Evolutionary conservation across 495 filamentous ascomycete genomes (phyloP).

Genomic region (Penicillium longicatenatum): DNA sequence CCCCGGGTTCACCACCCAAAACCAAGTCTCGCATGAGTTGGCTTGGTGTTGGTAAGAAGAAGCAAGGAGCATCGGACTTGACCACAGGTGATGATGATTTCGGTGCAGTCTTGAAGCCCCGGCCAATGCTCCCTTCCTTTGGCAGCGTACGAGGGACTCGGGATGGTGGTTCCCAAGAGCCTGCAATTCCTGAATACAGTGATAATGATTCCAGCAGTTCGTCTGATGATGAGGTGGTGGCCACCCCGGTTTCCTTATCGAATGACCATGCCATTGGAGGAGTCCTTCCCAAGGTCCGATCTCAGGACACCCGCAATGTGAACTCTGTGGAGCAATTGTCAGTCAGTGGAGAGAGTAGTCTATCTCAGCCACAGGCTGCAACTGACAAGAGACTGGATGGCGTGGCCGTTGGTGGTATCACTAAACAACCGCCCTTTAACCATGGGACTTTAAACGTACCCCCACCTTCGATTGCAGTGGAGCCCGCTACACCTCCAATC

Average conservation of each 20-base stretch:
- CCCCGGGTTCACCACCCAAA: conserved; percentile 52
- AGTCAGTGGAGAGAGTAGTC: conserved; percentile 5
- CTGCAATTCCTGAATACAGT: conserved; percentile 29
- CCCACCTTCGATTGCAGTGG: conserved; percentile 48
- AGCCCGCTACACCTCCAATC: conserved; percentile 29
- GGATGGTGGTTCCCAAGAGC: conserved; percentile 26
- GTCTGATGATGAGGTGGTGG: conserved; percentile 32
- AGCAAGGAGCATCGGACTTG: conserved; percentile 39
- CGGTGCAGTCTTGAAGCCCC: conserved; percentile 69
- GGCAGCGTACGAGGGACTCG: conserved; percentile 67
- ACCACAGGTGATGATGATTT: conserved; percentile 52
- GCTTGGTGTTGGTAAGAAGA: conserved; percentile 56
- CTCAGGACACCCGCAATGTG: conserved; percentile 5
- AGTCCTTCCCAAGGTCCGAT: conserved; percentile 45
- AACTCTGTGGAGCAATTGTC: conserved; percentile 20
- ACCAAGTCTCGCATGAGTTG: conserved; percentile 50
- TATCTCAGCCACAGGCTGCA: neutral
- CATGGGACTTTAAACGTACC: conserved; percentile 14
- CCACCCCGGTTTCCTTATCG: conserved; percentile 43
- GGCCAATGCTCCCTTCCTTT: conserved; percentile 79
- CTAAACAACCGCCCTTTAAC: conserved; percentile 9
- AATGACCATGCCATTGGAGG: conserved; percentile 66
- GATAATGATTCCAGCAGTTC: conserved; percentile 43
- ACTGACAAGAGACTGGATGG: conserved; percentile 3
- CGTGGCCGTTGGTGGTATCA: neutral